Evolutionary conservation across 495 filamentous ascomycete genomes (phyloP), one percentile per base, ranked within the genome.

Genomic region (Margaritispora aquatica): DNA sequence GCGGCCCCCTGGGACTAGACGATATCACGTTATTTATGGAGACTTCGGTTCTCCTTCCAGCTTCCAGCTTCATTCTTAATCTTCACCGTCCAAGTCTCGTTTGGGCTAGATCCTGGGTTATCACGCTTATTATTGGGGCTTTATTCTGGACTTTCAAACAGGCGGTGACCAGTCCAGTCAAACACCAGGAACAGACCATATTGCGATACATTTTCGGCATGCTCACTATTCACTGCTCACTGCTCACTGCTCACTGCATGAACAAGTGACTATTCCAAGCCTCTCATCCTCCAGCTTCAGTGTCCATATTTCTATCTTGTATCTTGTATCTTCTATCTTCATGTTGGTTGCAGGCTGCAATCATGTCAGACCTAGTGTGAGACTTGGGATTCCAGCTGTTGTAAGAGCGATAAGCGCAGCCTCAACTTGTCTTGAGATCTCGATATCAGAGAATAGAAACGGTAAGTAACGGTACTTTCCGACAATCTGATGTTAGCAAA

Each of bases 11-110:
- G 29, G 29, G 29, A 5, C 5, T 34, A 13, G 5, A 34, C 17
- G n/a, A 24, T 49, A 61, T 59, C 59, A 61, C 63, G 59, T 60
- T 63, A 56, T 63, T 51, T 51, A n/a, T 50, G 36, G 48, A 44
- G 54, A 26, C 10, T 17, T 27, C 23, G 31, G 53, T 21, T 44
- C 38, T 8, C 38, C 2, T 9, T 8, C 7, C 29, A 7, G 29
- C 7, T 5, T 7, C 29, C 29, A 15, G 29, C 29, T 7, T 34
- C 7, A 5, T 34, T 34, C 29, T 15, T 7, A 34, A 34, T 34
- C 29, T 15, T 34, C 29, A 34, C 29, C 29, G 29, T 34, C 29
- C 29, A 5, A 34, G 29, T 9, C 38, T 26, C 21, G 46, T 44
- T 57, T 27, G 3, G 22, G n/a, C 23, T n/a, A n/a, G n/a, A n/a